phyloP scores from a whole-genome alignment of 352 stramenopile genomes.

The Pythium aristosporum region DNA sequence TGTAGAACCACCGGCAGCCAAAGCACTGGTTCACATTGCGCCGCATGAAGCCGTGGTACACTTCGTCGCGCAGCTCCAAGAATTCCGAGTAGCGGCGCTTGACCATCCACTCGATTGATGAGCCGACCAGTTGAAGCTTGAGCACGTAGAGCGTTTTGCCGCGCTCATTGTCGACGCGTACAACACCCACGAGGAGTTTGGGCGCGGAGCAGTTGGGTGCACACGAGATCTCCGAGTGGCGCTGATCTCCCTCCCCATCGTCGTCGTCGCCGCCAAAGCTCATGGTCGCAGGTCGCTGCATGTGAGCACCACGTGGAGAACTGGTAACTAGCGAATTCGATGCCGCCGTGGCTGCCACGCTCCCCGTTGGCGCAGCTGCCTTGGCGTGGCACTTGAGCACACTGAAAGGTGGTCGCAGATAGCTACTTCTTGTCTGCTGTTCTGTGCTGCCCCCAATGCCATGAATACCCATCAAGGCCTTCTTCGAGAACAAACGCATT shows the following conservation, averaged over 20 bases:
- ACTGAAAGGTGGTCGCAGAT: neutral
- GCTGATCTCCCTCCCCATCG: constrained; percentile 35
- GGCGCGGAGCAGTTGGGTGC: constrained; percentile 41
- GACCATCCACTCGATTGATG: constrained; percentile 55
- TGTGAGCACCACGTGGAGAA: constrained; percentile 15
- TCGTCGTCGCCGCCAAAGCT: constrained; percentile 19
- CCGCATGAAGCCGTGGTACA: constrained; percentile 52
- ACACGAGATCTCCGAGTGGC: constrained; percentile 59
- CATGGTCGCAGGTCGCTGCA: neutral
- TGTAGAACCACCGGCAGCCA: constrained; percentile 67
- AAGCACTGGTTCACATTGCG: constrained; percentile 59
- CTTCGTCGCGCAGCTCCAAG: constrained; percentile 43
- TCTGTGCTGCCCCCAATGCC: neutral
- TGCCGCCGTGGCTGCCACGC: neutral
- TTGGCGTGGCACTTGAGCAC: neutral
- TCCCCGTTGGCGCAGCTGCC: neutral
- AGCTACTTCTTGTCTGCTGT: constrained; percentile 2
- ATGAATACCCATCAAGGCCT: constrained; percentile 4
- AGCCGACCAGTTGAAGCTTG: constrained; percentile 37
- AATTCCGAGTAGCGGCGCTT: constrained; percentile 77
- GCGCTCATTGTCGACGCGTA: constrained; percentile 19
- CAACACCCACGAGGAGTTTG: constrained; percentile 51
- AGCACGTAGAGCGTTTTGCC: constrained; percentile 50
- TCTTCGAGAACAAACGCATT: neutral
- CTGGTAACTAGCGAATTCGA: constrained; percentile 9